phyloP scores from a whole-genome alignment of 805 yeast genomes.

The Scheffersomyces amazonensis region DNA sequence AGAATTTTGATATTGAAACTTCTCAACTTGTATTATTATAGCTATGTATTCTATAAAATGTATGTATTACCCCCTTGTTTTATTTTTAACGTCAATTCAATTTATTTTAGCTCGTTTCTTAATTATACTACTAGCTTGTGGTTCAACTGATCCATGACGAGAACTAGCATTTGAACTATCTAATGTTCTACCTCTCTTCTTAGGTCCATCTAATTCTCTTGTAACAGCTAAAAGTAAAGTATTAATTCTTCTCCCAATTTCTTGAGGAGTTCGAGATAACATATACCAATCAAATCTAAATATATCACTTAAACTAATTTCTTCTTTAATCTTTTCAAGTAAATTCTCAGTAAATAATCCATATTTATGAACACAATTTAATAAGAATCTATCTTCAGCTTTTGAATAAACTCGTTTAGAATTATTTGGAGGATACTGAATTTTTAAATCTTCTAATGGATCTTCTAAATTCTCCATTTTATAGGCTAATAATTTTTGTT shows the following conservation, averaged over 20 bases:
- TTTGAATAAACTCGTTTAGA: slow-evolving; percentile 71
- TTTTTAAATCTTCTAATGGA: slow-evolving; percentile 60
- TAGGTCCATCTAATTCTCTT: slow-evolving; percentile 64
- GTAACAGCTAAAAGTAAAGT: slow-evolving; percentile 67
- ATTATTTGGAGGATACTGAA: slow-evolving; percentile 80
- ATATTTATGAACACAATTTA: slow-evolving; percentile 58
- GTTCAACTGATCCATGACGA: slow-evolving; percentile 36
- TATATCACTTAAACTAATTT: slow-evolving; percentile 53
- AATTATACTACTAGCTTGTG: slow-evolving; percentile 7
- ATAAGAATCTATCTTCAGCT: slow-evolving; percentile 66
- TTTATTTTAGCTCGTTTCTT: background rate
- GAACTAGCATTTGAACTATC: slow-evolving; percentile 23
- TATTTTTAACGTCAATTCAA: too few relatives aligned
- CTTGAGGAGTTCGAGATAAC: slow-evolving; percentile 68
- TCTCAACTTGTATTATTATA: background rate
- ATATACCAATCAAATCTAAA: slow-evolving; percentile 76
- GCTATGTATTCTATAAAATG: background rate
- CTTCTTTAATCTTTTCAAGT: slow-evolving; percentile 64
- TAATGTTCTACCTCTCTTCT: slow-evolving; percentile 37
- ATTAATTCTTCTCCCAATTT: slow-evolving; percentile 64
- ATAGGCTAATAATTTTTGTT: slow-evolving; percentile 50
- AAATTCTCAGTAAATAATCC: slow-evolving; percentile 62
- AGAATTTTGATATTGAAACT: background rate
- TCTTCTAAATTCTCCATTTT: slow-evolving; percentile 54
- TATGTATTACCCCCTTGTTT: background rate